These are phyloP conservation scores for Rhodotorula sphaerocarpa DNA, from an alignment of 768 basidiomycete species.

Conservation along the genomic window DNA sequence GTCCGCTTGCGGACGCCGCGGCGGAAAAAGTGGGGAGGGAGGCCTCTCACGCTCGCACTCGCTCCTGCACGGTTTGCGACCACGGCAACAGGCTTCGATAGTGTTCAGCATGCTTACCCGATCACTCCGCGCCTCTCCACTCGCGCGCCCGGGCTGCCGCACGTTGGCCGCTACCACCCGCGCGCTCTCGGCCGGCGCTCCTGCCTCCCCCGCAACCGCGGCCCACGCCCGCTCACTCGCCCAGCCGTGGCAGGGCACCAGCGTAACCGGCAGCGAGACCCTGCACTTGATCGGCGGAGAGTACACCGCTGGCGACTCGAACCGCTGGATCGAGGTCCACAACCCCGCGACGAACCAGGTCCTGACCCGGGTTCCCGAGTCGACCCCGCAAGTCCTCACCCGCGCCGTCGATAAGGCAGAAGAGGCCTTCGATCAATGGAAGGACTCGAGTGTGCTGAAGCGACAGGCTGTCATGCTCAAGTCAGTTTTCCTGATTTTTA, in stretches of 20 bases:
- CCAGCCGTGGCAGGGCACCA: constrained; percentile 74
- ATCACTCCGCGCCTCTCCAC: no score
- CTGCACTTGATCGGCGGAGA: constrained; percentile 88
- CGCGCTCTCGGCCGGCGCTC: no score
- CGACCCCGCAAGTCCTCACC: constrained; percentile 68
- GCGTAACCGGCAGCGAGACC: constrained; percentile 70
- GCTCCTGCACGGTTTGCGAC: no score
- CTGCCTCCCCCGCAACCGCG: no score
- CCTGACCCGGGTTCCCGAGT: constrained; percentile 82
- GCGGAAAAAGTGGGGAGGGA: no score
- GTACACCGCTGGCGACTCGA: constrained; percentile 71
- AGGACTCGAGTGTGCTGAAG: constrained; percentile 68
- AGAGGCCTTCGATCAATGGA: constrained; percentile 82
- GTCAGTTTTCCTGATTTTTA: constrained; percentile 52
- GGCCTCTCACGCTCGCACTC: no score
- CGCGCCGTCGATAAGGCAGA: constrained; percentile 75
- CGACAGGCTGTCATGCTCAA: constrained; percentile 83
- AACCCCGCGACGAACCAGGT: constrained; percentile 94
- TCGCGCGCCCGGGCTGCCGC: no score
- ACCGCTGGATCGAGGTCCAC: constrained; percentile 73
- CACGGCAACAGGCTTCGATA: no score
- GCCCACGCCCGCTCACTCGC: no score
- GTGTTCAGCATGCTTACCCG: no score
- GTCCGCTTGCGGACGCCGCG: no score
- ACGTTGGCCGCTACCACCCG: no score